Evolutionary conservation across 2,329 filamentous ascomycete genomes (phyloP).

Genomic region (Colletotrichum lindemuthianum): DNA sequence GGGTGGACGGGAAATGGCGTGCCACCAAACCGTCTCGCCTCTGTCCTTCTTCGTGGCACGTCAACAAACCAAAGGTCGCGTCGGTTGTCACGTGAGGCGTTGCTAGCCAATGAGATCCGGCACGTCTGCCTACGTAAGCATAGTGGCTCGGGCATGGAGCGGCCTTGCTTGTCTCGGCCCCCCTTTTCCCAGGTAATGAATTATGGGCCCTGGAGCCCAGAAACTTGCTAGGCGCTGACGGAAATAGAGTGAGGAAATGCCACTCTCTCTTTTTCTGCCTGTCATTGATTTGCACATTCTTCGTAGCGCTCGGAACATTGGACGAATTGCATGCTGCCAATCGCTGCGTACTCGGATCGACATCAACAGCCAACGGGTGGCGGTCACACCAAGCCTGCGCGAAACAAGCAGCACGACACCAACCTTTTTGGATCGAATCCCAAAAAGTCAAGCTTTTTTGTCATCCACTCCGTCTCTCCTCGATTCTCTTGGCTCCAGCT

Average conservation of each 20-base stretch:
- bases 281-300: not conserved
- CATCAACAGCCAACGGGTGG: not conserved
- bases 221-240: not conserved
- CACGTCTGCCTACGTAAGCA: no score
- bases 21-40: no score
- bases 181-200: constrained; percentile 24
- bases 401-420: constrained; percentile 6
- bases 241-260: constrained; percentile 10
- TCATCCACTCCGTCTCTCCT: not conserved
- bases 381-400: not conserved
- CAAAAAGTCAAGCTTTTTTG: constrained; percentile 27
- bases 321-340: no score
- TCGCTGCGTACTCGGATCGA: constrained; percentile 2
- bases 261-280: not conserved
- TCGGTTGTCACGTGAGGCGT: no score
- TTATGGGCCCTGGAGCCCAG: constrained; percentile 12
- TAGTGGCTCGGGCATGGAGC: not conserved
- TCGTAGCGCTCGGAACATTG: not conserved
- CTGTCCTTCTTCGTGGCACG: no score
- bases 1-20: no score
- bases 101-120: no score
- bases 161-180: not conserved
- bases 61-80: no score
- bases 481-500: constrained; percentile 23
- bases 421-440: not conserved